These are phyloP conservation scores for Pichia insulana DNA, from an alignment of 805 yeast genomes.

Conservation along the genomic window DNA sequence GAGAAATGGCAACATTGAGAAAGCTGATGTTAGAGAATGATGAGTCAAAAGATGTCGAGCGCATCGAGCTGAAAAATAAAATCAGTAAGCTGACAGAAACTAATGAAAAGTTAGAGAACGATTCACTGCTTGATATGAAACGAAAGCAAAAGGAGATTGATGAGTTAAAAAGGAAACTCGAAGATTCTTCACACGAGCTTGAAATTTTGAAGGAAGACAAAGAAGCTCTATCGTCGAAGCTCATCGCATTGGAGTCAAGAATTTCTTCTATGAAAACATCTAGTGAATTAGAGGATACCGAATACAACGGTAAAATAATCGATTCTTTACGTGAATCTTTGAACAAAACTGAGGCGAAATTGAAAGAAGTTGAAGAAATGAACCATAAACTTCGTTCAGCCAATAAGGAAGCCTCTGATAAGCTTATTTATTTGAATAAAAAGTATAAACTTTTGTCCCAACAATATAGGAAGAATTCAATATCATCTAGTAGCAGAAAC, in stretches of 20 bases:
- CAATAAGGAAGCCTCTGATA: constrained; percentile 60
- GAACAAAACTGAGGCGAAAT: constrained; percentile 39
- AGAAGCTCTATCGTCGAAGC: no score
- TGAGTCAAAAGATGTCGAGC: constrained; percentile 40
- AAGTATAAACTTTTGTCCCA: constrained; percentile 57
- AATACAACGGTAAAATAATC: constrained; percentile 17
- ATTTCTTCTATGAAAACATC: background rate
- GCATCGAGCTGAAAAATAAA: constrained; percentile 49
- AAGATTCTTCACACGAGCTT: constrained; percentile 11
- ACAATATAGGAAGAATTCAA: constrained; percentile 35
- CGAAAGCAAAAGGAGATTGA: constrained; percentile 60
- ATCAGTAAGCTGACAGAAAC: constrained; percentile 49
- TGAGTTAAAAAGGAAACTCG: constrained; percentile 43
- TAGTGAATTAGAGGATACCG: constrained; percentile 4
- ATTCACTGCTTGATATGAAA: constrained; percentile 38
- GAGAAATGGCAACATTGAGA: constrained; percentile 70
- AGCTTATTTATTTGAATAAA: constrained; percentile 60
- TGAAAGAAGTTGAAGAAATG: constrained; percentile 46
- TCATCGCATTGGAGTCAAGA: no score
- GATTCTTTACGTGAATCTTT: constrained; percentile 47
- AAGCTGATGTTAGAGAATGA: constrained; percentile 62
- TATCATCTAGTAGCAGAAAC: constrained; percentile 17
- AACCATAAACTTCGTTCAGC: constrained; percentile 47
- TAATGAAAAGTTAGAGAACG: constrained; percentile 49
- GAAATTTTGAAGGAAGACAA: no score